These are phyloP conservation scores for Kodamaea sp. DNA, from an alignment of 1,139 yeast genomes.

Conservation along the genomic window DNA sequence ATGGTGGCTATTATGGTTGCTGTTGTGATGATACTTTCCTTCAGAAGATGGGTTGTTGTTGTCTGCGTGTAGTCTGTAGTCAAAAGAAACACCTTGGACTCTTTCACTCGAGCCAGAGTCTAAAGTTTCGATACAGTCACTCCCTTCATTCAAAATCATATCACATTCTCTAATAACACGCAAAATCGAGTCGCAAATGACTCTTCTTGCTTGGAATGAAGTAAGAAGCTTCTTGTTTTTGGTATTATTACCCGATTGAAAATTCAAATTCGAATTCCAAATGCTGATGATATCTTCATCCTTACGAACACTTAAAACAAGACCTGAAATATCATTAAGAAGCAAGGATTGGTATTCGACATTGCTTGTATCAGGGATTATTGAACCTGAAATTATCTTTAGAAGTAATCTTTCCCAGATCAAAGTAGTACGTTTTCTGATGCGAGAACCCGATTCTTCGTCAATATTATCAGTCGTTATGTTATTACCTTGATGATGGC, in stretches of 20 bases:
- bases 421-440: conserved; percentile 38
- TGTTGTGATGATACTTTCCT: conserved; percentile 10
- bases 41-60: conserved; percentile 18
- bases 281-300: conserved; percentile 49
- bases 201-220: conserved; percentile 45
- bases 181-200: conserved; percentile 47
- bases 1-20: conserved; percentile 7
- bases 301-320: conserved; percentile 48
- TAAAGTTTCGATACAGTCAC: conserved; percentile 28
- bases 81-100: conserved; percentile 44
- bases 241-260: conserved; percentile 10
- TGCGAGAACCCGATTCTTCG: conserved; percentile 14
- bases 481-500: conserved; percentile 11
- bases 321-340: conserved; percentile 48
- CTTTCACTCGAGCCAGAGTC: conserved; percentile 39
- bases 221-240: conserved; percentile 34
- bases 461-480: conserved; percentile 9
- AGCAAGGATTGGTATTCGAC: conserved; percentile 35
- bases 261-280: conserved; percentile 52
- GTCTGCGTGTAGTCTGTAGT: conserved; percentile 44
- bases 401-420: conserved; percentile 54
- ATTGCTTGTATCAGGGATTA: conserved; percentile 32
- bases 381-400: conserved; percentile 42
- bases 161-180: conserved; percentile 50
- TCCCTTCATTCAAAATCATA: conserved; percentile 30